Evolutionary conservation across 2,329 filamentous ascomycete species (phyloP).

Genomic region (Colletotrichum tabaci): DNA sequence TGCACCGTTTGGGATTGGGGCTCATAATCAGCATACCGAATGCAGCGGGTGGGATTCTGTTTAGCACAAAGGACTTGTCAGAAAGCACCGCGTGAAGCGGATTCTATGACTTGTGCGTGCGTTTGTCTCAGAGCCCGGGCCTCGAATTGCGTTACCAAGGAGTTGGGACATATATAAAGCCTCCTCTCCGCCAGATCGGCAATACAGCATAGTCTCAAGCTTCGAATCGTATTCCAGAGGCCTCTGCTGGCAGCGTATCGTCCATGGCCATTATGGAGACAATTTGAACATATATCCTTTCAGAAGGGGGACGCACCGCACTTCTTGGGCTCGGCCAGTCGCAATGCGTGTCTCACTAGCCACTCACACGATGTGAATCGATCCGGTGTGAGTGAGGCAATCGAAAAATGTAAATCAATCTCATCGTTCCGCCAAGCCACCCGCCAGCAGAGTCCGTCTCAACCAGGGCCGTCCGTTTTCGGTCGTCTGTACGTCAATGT

Average conservation of each 20-base stretch:
- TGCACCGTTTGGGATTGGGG: neutral
- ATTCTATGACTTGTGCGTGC: neutral
- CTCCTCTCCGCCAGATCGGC: too few relatives aligned
- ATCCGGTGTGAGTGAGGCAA: neutral
- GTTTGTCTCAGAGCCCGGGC: neutral
- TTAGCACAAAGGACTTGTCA: too few relatives aligned
- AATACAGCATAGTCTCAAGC: too few relatives aligned
- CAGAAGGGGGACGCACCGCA: neutral
- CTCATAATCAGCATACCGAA: neutral
- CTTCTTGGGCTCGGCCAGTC: too few relatives aligned
- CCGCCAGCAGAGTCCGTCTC: constrained; percentile 3
- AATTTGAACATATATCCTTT: too few relatives aligned
- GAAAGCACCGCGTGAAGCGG: too few relatives aligned
- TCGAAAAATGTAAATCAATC: constrained; percentile 13
- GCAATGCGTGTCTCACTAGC: too few relatives aligned
- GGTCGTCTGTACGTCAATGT: neutral
- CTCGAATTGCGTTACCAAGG: too few relatives aligned
- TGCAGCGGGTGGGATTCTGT: neutral
- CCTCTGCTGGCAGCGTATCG: too few relatives aligned
- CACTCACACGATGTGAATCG: neutral
- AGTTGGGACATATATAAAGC: too few relatives aligned
- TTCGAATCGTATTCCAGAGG: too few relatives aligned
- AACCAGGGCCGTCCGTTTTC: constrained; percentile 2
- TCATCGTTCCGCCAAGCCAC: constrained; percentile 27
- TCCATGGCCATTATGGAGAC: too few relatives aligned